A percentile compares a stretch with the other conserved stretches of the same genome.
Conservation (phyloP, 2,329 filamentous ascomycete species). For the Anthostomella pinea region DNA sequence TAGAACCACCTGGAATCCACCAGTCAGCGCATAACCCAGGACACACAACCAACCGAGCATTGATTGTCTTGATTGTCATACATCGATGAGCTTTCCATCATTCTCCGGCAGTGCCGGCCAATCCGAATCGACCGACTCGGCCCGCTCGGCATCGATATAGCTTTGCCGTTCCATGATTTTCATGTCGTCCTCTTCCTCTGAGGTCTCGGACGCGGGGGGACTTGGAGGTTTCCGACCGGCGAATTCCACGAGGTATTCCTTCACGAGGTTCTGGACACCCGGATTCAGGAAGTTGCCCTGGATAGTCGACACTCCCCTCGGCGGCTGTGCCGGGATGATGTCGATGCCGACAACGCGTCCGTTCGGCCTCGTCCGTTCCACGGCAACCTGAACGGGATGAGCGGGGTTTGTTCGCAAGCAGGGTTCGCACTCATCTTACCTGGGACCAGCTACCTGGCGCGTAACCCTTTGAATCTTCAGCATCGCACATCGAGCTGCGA, state of each 20-base stretch:
- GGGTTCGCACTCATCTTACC: conserved; percentile 41
- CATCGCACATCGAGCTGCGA: background rate
- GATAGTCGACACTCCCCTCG: conserved; percentile 86
- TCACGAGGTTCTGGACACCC: conserved; percentile 71
- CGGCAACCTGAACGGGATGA: conserved; percentile 62
- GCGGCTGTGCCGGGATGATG: conserved; percentile 87
- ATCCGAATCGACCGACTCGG: conserved; percentile 34
- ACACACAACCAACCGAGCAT: no score
- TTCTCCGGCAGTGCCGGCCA: conserved; percentile 33
- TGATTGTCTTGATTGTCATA: conserved; percentile 39
- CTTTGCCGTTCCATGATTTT: conserved; percentile 46
- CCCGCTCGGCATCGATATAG: conserved; percentile 65
- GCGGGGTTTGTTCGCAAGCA: conserved; percentile 1
- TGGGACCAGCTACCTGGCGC: conserved; percentile 74
- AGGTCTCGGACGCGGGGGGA: conserved; percentile 5
- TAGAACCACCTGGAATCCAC: conserved; percentile 69
- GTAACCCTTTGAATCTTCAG: conserved; percentile 56
- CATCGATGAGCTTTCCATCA: conserved; percentile 67
- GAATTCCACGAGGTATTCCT: conserved; percentile 65
- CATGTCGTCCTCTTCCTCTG: conserved; percentile 20
- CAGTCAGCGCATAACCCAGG: no score
- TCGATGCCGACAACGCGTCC: conserved; percentile 90
- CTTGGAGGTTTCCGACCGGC: conserved; percentile 16
- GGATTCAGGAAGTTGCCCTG: conserved; percentile 89
- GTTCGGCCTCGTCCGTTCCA: conserved; percentile 70